Percentiles rank a stretch among this genome's conserved stretches.
Conservation (phyloP, 1,284 basidiomycete species). For the Pseudozyma sp. region DNA sequence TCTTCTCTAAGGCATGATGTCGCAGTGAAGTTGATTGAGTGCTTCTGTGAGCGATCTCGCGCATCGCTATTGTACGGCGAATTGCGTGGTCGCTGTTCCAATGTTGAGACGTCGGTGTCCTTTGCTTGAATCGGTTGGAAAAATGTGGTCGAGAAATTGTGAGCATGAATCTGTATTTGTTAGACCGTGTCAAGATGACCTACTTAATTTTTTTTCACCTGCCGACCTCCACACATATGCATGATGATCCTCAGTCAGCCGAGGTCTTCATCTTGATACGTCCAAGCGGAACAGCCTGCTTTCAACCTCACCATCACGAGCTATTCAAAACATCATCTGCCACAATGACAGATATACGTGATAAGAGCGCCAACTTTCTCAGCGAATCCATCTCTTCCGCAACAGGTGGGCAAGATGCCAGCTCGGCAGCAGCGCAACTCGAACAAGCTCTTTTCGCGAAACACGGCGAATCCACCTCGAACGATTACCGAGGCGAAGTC, state of each 20-base stretch:
- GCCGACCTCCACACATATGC: constrained; percentile 24
- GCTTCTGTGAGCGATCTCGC: too few species aligned
- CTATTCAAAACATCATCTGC: background rate
- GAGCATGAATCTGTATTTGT: background rate
- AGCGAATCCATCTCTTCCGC: constrained; percentile 34
- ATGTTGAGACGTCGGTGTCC: background rate
- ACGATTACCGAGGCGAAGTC: constrained; percentile 43
- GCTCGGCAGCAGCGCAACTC: constrained; percentile 24
- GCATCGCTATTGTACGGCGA: too few species aligned
- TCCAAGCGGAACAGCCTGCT: background rate
- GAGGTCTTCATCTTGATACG: background rate
- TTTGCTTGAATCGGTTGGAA: background rate
- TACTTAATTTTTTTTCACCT: background rate
- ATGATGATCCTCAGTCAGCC: constrained; percentile 30
- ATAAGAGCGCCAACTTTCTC: constrained; percentile 37
- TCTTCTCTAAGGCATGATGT: too few species aligned
- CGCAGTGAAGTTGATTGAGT: too few species aligned
- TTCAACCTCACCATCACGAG: background rate
- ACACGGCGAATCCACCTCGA: constrained; percentile 31
- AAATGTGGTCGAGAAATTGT: background rate
- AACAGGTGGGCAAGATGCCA: constrained; percentile 20
- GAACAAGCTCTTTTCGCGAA: constrained; percentile 39
- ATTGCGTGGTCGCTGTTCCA: too few species aligned
- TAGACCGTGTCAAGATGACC: too few species aligned
- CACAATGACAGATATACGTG: constrained; percentile 39